Base-by-base conservation (phyloP, 805 yeast species). In the Pichia ethanolica region DNA sequence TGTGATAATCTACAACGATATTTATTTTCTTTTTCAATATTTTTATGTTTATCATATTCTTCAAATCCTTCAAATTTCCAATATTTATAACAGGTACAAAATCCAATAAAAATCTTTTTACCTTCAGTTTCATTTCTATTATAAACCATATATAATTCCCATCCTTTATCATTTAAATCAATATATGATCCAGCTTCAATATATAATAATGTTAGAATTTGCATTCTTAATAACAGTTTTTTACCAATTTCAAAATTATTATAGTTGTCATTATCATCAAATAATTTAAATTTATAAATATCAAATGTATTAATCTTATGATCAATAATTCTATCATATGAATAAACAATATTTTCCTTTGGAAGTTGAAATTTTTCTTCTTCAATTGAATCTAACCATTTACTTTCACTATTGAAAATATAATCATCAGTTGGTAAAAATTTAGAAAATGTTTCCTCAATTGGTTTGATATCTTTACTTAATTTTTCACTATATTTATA, bases 181-280 rank as follows among this genome's bases (percentile, higher is more conserved):
- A 93, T 89, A 59, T 79, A 87, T 1, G 95, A 81, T 1, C 97
- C 98, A 0, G 96, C 98, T 63, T 93, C 99, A 56, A 93, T 91
- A 68, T 83, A 89, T 10, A 93, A 71, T 30, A 91, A 69, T 13
- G 87, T 86, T 57, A 93, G 78, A 2, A 90, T 80, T 57, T 89
- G 95, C 55, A 89, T 72, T 51, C 96, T 68, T 45, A 73, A 67
- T 58, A 83, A 90, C 46, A 89, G 64, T 53, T 76, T 79, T 42
- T 67, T 57, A 0, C 82, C 80, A 6, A 59, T 60, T 0, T 59
- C 60, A 20, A 20, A 20, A 20, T 20, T 20, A 20, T 20, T 20
- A 42, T 71, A 5, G 1, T 32, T 20, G 5, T 10, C 5, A 5
- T 13, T 32, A n/a, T 52, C 55, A 10, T 41, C 32, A 11, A 62